Base-by-base conservation (phyloP, 2,329 filamentous ascomycete species). In the Curvularia hawaiiensis region DNA sequence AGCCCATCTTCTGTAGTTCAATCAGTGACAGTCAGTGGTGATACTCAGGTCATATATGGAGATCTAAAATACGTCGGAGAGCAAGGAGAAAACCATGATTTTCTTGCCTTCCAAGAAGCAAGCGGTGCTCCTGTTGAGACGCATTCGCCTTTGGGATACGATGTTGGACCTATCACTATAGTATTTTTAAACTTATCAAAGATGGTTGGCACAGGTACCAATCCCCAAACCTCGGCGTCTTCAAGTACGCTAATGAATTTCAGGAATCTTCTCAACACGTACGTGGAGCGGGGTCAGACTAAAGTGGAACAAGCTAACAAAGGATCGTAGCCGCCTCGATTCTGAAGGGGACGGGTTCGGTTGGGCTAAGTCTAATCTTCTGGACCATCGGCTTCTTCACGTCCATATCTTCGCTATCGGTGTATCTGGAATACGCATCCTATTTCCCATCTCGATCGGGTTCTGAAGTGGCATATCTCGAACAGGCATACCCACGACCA, bases 151-250 rank as follows among this genome's bases (percentile, higher is more conserved):
- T 48, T 73, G 49, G 70, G 70, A 11, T 73, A 72, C 50, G 69
- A 72, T 49, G 70, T 73, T 28, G 67, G 68, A 14, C 71, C 63
- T 62, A 60, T 61, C 35, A 67, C 69, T 9, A 68, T 73, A 20
- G 45, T 73, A 4, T 72, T 72, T 26, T 56, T 72, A 47, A 73
- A 73, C 14, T 14, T 43, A 62, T 72, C n/a, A 65, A 62, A 73
- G 50, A 73, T 73, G 71, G 60, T 73, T 1, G 71, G 70, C 31
- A 72, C 71, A 4, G 70, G 70, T 48, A 65, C 72, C 72, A n/a
- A 7, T 30, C 26, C 4, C 2, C 43, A 9, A 30, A 10, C 16
- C 12, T 2, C 7, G 16, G 26, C 3, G 10, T 45, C 10, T 30
- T 10, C 0, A 10, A 30, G 7, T 45, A 1, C 26, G 20, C 20